These are phyloP conservation scores for Sisymbrium altissimum DNA, from an alignment of 345 rosid genomes.

Conservation along the genomic window DNA sequence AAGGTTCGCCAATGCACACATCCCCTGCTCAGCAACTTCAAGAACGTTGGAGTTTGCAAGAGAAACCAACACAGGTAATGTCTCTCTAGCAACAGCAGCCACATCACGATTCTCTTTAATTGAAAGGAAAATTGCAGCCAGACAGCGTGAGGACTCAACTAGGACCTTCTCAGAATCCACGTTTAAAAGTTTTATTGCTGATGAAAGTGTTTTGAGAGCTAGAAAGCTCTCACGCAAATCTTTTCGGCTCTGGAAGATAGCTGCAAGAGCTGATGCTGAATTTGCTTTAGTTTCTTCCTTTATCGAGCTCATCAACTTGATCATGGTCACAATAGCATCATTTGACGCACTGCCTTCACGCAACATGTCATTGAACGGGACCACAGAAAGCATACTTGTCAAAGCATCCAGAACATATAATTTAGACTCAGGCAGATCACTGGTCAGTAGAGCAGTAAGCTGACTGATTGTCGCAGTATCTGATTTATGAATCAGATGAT, in stretches of 20 bases:
- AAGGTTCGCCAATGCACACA: slow-evolving; percentile 92
- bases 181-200: slow-evolving; percentile 70
- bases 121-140: slow-evolving; percentile 90
- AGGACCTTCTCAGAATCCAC: slow-evolving; percentile 77
- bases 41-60: slow-evolving; percentile 70
- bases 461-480: slow-evolving; percentile 97
- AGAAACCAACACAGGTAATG: slow-evolving; percentile 57
- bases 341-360: slow-evolving; percentile 98
- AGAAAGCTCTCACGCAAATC: slow-evolving; percentile 91
- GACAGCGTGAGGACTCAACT: slow-evolving; percentile 67
- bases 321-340: slow-evolving; percentile 96
- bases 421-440: slow-evolving; percentile 97
- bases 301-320: slow-evolving; percentile 73
- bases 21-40: slow-evolving; percentile 93
- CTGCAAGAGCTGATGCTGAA: slow-evolving; percentile 92
- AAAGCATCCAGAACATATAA: slow-evolving; percentile 89
- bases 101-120: slow-evolving; percentile 89
- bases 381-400: slow-evolving; percentile 90
- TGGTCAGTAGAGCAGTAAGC: slow-evolving; percentile 88
- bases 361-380: slow-evolving; percentile 66
- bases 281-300: slow-evolving; percentile 96
- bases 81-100: slow-evolving; percentile 77
- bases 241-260: slow-evolving; percentile 71
- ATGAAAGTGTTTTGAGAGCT: slow-evolving; percentile 69
- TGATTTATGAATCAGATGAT: slow-evolving; percentile 93